A percentile compares a stretch with the other conserved stretches of the same genome.
These are phyloP conservation scores for Punica granatum DNA, from an alignment of 345 rosid species.

Conservation along the genomic window DNA sequence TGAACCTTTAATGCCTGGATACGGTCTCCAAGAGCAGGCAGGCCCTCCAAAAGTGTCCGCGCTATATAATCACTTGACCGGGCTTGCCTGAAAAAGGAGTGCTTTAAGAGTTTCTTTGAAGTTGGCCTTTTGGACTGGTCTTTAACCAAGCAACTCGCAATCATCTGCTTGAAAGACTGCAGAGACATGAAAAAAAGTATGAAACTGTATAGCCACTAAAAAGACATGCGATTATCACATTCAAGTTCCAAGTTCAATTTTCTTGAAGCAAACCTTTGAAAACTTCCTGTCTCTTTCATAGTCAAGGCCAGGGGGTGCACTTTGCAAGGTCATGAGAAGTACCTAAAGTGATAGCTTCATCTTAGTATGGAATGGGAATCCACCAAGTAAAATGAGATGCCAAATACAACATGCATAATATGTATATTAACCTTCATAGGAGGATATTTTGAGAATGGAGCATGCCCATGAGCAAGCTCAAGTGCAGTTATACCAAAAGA, in stretches of 20 bases:
- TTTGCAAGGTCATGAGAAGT: conserved; percentile 98
- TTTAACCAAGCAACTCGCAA: conserved; percentile 95
- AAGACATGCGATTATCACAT: conserved; percentile 2
- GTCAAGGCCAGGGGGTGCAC: conserved; percentile 97
- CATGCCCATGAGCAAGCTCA: conserved; percentile 99
- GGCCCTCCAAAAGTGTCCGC: conserved; percentile 74
- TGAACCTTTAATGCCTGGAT: conserved; percentile 78
- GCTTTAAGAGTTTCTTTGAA: conserved; percentile 70
- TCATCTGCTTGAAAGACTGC: conserved; percentile 99
- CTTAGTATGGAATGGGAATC: conserved; percentile 17
- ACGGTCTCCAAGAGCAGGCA: conserved; percentile 94
- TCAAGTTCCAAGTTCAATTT: conserved; percentile 15
- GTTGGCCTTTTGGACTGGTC: conserved; percentile 96
- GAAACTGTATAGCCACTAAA: not conserved
- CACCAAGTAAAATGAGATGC: conserved; percentile 5
- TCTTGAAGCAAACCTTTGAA: conserved; percentile 55
- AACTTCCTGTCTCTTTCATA: conserved; percentile 93
- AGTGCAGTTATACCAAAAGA: conserved; percentile 98
- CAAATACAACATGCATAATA: not conserved
- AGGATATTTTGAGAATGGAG: conserved; percentile 98
- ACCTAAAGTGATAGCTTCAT: conserved; percentile 40
- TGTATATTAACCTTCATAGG: conserved; percentile 80
- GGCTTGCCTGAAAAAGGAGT: conserved; percentile 97
- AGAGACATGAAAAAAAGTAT: conserved; percentile 15
- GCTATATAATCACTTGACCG: conserved; percentile 78